phyloP scores from a whole-genome alignment of 164 flowering plant genomes.

The Umbilicus rupestris region DNA sequence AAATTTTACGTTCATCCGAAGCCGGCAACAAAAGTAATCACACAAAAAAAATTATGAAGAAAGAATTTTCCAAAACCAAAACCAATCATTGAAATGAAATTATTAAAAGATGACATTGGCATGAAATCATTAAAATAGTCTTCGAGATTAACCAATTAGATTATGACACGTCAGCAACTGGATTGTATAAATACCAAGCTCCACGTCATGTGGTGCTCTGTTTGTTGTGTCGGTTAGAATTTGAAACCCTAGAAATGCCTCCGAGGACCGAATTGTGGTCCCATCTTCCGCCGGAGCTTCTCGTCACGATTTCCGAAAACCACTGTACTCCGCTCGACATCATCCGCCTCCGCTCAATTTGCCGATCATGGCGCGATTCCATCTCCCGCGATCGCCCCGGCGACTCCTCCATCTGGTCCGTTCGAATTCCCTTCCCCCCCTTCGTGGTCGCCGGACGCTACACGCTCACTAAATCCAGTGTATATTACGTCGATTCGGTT shows the following conservation, averaged over 20 bases:
- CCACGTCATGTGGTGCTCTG: not conserved
- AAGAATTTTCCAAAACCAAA: no score
- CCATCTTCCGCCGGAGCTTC: not conserved
- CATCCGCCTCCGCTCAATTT: slow-evolving; percentile 1
- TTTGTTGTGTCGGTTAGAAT: not conserved
- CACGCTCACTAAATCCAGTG: not conserved
- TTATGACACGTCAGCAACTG: not conserved
- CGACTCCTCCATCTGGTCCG: not conserved
- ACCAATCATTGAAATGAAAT: no score
- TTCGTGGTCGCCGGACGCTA: not conserved
- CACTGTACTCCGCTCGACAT: not conserved
- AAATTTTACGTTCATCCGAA: no score
- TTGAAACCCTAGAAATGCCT: not conserved
- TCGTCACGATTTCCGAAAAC: not conserved
- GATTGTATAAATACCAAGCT: not conserved
- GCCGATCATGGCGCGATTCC: not conserved
- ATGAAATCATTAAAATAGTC: no score
- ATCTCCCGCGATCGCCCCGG: not conserved
- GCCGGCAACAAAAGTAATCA: no score
- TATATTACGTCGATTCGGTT: not conserved
- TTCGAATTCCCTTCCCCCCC: not conserved
- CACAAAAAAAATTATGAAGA: no score
- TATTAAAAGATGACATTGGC: no score
- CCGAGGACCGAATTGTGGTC: not conserved
- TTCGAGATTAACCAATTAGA: not conserved